Evolutionary conservation across 345 rosid species (phyloP).

Genomic region (Citrus medica): DNA sequence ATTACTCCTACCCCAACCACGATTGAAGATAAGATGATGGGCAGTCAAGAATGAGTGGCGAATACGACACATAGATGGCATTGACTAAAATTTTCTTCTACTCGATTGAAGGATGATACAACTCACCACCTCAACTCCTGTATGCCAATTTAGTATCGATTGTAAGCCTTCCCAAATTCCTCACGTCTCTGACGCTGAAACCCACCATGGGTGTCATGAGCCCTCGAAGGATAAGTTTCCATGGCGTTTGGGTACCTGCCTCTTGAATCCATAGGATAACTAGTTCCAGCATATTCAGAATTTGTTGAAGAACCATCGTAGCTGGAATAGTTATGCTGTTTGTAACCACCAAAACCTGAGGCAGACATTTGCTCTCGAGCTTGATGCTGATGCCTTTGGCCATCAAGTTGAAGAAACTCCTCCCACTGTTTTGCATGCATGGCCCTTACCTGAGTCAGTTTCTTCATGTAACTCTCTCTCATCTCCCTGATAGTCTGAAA

Average conservation of each 20-base stretch:
- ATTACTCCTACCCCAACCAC: constrained; percentile 39
- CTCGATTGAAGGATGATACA: constrained; percentile 24
- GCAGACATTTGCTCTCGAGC: constrained; percentile 53
- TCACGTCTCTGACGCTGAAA: constrained; percentile 83
- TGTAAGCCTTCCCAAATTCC: constrained; percentile 77
- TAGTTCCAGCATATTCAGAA: constrained; percentile 53
- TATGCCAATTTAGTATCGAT: constrained; percentile 53
- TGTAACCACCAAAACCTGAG: constrained; percentile 62
- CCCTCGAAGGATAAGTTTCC: constrained; percentile 67
- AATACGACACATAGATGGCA: not conserved
- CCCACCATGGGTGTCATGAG: constrained; percentile 64
- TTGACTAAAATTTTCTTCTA: constrained; percentile 11
- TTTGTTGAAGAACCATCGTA: constrained; percentile 57
- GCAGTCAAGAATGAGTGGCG: not conserved
- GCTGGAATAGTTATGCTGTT: constrained; percentile 66
- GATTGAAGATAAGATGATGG: constrained; percentile 3
- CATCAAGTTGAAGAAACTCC: constrained; percentile 78
- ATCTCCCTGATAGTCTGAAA: constrained; percentile 83
- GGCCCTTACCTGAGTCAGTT: constrained; percentile 57
- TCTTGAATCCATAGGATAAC: constrained; percentile 56
- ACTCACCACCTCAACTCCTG: constrained; percentile 58
- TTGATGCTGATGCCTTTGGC: constrained; percentile 78
- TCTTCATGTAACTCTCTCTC: constrained; percentile 82
- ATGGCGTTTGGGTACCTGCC: constrained; percentile 56
- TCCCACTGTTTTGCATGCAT: constrained; percentile 76